A percentile compares a stretch with the other conserved stretches of the same genome.
Evolutionary conservation across 177 flowering plant genomes (phyloP).

Genomic region (Vitis hybrid): DNA sequence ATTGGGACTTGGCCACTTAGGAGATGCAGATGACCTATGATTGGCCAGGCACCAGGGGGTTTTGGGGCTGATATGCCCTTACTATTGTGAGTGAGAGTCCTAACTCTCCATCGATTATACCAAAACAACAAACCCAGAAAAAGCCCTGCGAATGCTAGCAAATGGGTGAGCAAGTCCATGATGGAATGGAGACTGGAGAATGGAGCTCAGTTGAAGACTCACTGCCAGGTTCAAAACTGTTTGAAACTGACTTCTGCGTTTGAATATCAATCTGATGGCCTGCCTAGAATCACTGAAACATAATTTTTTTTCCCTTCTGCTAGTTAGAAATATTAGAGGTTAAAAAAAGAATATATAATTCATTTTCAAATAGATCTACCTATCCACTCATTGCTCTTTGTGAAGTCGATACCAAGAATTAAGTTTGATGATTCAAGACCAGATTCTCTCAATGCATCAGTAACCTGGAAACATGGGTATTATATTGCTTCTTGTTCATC

Average conservation of each 20-base stretch:
- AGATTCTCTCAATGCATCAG: constrained; percentile 66
- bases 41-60: constrained; percentile 34
- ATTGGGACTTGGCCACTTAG: constrained; percentile 13
- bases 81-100: neutral
- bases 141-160: too few relatives aligned
- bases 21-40: constrained; percentile 40
- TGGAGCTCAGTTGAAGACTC: too few relatives aligned
- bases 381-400: constrained; percentile 95
- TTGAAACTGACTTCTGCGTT: too few relatives aligned
- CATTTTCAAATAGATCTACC: constrained; percentile 34
- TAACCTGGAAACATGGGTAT: constrained; percentile 47
- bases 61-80: constrained; percentile 19
- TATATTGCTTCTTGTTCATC: neutral
- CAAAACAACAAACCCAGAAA: neutral
- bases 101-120: neutral
- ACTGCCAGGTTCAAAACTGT: too few relatives aligned
- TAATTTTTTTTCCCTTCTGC: neutral
- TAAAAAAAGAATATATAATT: neutral
- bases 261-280: constrained; percentile 27
- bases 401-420: constrained; percentile 85
- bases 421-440: constrained; percentile 92
- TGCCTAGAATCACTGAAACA: constrained; percentile 48
- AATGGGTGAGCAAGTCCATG: too few relatives aligned
- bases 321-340: neutral
- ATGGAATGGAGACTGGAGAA: too few relatives aligned